phyloP scores from a whole-genome alignment of 1,284 basidiomycete species.

The Ustilago tritici region DNA sequence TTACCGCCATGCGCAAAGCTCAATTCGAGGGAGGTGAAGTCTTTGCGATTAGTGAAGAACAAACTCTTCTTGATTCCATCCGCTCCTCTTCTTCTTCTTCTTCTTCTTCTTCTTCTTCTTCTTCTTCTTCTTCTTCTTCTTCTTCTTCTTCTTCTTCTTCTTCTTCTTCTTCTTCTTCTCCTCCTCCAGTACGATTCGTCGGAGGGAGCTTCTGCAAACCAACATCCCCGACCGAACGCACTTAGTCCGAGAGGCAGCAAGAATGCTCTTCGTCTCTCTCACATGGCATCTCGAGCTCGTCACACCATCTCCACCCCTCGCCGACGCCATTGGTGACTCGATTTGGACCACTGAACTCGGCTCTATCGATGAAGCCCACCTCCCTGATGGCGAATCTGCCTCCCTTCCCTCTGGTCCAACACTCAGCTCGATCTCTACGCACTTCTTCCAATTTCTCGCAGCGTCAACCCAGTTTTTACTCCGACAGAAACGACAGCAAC shows the following conservation, averaged over 20 bases:
- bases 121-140: no score
- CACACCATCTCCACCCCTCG: conserved; percentile 27
- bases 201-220: conserved; percentile 33
- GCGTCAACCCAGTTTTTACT: conserved; percentile 26
- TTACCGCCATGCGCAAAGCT: conserved; percentile 48
- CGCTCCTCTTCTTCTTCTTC: neutral
- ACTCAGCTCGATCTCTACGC: conserved; percentile 32
- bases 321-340: conserved; percentile 22
- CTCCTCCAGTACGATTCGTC: conserved; percentile 1
- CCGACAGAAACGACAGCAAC: conserved; percentile 8
- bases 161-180: no score
- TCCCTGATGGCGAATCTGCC: conserved; percentile 33
- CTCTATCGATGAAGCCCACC: conserved; percentile 40
- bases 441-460: conserved; percentile 40
- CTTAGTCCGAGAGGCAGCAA: conserved; percentile 60
- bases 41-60: conserved; percentile 48
- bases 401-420: conserved; percentile 22
- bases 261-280: conserved; percentile 50
- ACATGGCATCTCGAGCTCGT: conserved; percentile 39
- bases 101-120: no score
- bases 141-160: no score
- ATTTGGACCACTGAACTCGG: conserved; percentile 27
- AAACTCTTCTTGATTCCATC: conserved; percentile 22
- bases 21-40: conserved; percentile 45
- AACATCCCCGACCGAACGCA: conserved; percentile 60